A percentile compares a stretch with the other conserved stretches of the same genome.
Conservation (phyloP, 257 asterid species). For the Ophiorrhiza pumila region DNA sequence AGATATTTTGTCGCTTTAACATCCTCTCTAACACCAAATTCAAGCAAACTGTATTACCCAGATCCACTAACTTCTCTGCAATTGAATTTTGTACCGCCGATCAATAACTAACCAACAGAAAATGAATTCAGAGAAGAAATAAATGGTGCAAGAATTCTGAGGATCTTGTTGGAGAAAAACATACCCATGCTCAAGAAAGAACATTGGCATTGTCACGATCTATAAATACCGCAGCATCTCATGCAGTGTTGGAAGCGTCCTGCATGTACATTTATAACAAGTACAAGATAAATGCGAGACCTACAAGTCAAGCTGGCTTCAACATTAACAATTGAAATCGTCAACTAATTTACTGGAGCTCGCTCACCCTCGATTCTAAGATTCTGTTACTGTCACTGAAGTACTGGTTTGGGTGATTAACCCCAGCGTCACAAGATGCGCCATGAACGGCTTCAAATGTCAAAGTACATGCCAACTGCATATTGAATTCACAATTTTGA, state of each 20-base stretch:
- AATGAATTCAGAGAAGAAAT: not conserved
- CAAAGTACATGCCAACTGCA: constrained; percentile 92
- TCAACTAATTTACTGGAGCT: not conserved
- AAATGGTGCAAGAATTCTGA: too few relatives aligned
- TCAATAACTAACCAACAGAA: not conserved
- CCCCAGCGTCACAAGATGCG: constrained; percentile 79
- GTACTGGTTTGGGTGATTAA: constrained; percentile 94
- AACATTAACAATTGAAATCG: not conserved
- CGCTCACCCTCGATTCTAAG: constrained; percentile 46
- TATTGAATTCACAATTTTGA: constrained; percentile 8
- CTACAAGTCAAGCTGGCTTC: too few relatives aligned
- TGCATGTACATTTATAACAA: constrained; percentile 25
- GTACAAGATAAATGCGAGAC: constrained; percentile 6
- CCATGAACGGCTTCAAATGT: constrained; percentile 93
- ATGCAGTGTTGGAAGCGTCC: constrained; percentile 42
- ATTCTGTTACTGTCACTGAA: constrained; percentile 66
- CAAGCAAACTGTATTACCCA: not conserved
- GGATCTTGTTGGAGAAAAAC: constrained; percentile 3
- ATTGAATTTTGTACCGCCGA: not conserved
- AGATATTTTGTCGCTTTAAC: too few relatives aligned
- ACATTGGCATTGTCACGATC: constrained; percentile 9
- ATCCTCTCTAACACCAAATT: not conserved
- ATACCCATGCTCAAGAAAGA: constrained; percentile 7
- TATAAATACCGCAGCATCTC: constrained; percentile 16
- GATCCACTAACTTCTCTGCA: not conserved